Evolutionary conservation across 1,284 basidiomycete genomes (phyloP), one percentile per base, ranked within the genome.

Genomic region (Leccinum fallax): DNA sequence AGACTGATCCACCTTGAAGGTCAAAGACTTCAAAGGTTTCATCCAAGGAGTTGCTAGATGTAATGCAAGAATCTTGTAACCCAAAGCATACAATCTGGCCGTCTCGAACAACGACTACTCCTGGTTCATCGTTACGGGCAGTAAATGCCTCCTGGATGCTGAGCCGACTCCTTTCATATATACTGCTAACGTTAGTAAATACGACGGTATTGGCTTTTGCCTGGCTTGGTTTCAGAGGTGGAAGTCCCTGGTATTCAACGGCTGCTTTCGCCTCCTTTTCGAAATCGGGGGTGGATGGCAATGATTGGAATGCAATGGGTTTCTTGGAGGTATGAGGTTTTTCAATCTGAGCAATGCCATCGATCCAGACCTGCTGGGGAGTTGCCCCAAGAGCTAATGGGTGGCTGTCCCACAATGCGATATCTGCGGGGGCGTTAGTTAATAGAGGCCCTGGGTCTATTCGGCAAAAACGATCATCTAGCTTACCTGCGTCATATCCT

Each of bases 371-470:
- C 75, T 90, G 88, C 48, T 80, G 89, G 69, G 85, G 95, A 68
- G 84, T 87, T 74, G 80, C 85, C 13, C 88, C 88, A 15, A 95
- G 77, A 3, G 87, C 79, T 26, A 97, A 82, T 0, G 94, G 94
- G 77, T 95, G 87, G 63, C 83, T 86, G 68, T 90, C 87, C 88
- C 88, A 89, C 11, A 92, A 65, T 15, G 90, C 84, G 43, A 89
- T 62, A 67, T 88, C 88, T 71, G 40, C 11, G 7, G 28, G 49
- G 24, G 10, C 5, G 2, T 19, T 2, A 24, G 30, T 70, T 19
- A 61, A 40, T 19, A 32, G 2, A 32, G 46, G 2, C 13, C 2
- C 4, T 1, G 6, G 1, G 9, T 28, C 26, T n/a, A 6, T 30
- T 13, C 46, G 43, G 11, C 8, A 11, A 2, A 36, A 11, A n/a